phyloP scores from a whole-genome alignment of 176 grass and related monocot genomes.

The Eragrostis curvula region DNA sequence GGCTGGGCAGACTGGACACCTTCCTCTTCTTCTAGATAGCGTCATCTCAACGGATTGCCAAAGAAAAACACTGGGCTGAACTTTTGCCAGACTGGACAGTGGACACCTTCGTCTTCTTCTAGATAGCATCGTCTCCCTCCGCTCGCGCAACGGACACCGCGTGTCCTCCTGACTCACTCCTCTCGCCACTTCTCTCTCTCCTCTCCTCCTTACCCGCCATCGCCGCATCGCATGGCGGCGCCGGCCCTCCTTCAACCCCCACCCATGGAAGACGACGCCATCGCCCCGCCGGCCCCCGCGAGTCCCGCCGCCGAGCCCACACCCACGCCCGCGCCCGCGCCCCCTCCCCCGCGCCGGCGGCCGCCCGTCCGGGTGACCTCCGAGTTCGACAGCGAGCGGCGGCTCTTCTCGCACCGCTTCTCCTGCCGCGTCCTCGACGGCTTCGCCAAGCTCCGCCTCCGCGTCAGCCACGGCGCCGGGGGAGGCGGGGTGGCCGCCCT shows the following conservation, averaged over 20 bases:
- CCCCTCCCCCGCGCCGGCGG: background rate
- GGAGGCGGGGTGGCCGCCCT: background rate
- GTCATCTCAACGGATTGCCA: too few species aligned
- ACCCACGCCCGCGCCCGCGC: background rate
- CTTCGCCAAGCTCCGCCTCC: constrained; percentile 56
- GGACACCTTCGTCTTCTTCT: background rate
- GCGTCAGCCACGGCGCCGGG: constrained; percentile 32
- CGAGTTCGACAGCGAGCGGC: constrained; percentile 55
- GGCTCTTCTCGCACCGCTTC: constrained; percentile 56
- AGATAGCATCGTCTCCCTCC: background rate
- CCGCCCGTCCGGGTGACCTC: constrained; percentile 57
- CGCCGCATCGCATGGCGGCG: constrained; percentile 47
- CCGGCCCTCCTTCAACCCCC: constrained; percentile 37
- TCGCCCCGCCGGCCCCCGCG: background rate
- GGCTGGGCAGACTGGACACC: too few species aligned
- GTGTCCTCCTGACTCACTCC: constrained; percentile 30
- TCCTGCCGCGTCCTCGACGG: constrained; percentile 60
- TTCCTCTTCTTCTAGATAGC: too few species aligned
- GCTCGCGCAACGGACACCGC: constrained; percentile 8
- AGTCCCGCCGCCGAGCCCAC: background rate
- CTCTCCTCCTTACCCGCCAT: background rate
- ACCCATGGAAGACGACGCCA: constrained; percentile 15
- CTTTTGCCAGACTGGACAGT: too few species aligned
- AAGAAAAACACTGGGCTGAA: too few species aligned
- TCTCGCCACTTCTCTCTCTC: background rate